A percentile compares a stretch with the other conserved stretches of the same genome.
Evolutionary conservation across 2,329 filamentous ascomycete species (phyloP).

Genomic region (Sporothrix brasiliensis): DNA sequence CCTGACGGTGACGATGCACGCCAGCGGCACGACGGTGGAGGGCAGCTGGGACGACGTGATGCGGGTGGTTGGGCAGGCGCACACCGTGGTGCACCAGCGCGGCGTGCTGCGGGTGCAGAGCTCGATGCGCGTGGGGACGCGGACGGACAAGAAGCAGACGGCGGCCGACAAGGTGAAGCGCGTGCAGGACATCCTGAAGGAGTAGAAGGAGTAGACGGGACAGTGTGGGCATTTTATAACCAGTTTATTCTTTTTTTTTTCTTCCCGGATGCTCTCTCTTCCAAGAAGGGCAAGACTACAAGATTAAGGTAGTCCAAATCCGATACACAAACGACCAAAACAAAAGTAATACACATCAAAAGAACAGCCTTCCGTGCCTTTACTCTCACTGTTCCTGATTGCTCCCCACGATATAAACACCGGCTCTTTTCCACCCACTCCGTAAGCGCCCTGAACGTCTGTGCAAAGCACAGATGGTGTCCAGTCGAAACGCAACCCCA

Average conservation of each 20-base stretch:
- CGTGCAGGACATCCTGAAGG: conserved; percentile 54
- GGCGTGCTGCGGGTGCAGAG: conserved; percentile 85
- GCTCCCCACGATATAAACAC: background rate
- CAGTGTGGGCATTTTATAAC: background rate
- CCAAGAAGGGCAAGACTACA: conserved; percentile 21
- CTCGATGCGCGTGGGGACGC: conserved; percentile 81
- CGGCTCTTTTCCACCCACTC: background rate
- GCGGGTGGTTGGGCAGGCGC: conserved; percentile 81
- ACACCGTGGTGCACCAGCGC: conserved; percentile 72
- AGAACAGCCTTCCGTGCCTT: background rate
- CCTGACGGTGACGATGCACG: conserved; percentile 85
- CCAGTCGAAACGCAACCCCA: background rate
- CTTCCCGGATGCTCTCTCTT: background rate
- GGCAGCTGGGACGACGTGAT: conserved; percentile 90
- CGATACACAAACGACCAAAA: conserved; percentile 7
- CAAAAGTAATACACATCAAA: conserved; percentile 13
- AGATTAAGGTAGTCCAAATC: conserved; percentile 6
- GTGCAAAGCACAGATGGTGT: background rate
- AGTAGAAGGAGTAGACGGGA: conserved; percentile 31
- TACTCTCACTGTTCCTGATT: background rate
- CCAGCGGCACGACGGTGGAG: conserved; percentile 90
- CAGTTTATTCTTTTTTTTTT: background rate
- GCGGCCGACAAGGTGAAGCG: conserved; percentile 77
- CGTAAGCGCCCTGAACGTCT: background rate
- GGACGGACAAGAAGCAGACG: conserved; percentile 82